These are phyloP conservation scores for Nemania sp. DNA, from an alignment of 2,329 filamentous ascomycete species.

Conservation along the genomic window DNA sequence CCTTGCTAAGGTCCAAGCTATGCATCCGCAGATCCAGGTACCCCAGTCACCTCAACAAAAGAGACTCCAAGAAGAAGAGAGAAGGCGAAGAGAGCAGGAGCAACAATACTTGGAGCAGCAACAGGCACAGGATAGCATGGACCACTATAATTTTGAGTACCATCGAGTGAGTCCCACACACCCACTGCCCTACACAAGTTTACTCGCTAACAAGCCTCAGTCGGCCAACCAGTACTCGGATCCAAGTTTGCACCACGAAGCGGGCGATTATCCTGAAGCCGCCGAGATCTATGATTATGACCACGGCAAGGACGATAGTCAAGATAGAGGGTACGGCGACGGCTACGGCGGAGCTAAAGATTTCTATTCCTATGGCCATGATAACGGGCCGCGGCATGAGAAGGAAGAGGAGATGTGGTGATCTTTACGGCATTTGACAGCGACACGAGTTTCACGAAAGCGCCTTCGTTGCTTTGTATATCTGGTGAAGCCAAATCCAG, in stretches of 20 bases:
- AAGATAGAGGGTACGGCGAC: conserved; percentile 42
- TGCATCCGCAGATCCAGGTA: conserved; percentile 94
- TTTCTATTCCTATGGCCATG: conserved; percentile 36
- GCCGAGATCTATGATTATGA: conserved; percentile 58
- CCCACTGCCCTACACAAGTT: not conserved
- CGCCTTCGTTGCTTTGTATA: conserved; percentile 28
- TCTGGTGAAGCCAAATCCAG: conserved; percentile 21
- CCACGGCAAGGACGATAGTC: conserved; percentile 49
- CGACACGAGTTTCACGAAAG: conserved; percentile 23
- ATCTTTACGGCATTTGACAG: conserved; percentile 29
- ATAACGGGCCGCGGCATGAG: conserved; percentile 35
- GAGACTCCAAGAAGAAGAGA: conserved; percentile 55
- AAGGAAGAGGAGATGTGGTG: conserved; percentile 50
- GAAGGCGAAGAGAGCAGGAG: conserved; percentile 53
- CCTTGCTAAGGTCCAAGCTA: conserved; percentile 95
- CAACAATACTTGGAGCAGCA: conserved; percentile 53
- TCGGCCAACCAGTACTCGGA: conserved; percentile 52
- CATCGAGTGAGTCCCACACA: conserved; percentile 48
- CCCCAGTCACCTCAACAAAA: conserved; percentile 80
- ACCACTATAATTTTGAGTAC: conserved; percentile 58
- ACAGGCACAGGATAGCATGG: conserved; percentile 47
- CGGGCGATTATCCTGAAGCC: conserved; percentile 54
- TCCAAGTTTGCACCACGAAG: conserved; percentile 46
- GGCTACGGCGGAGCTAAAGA: conserved; percentile 38
- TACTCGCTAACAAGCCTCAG: conserved; percentile 35